phyloP scores from a whole-genome alignment of 1,284 basidiomycete genomes.

The Cutaneotrichosporon sp. region DNA sequence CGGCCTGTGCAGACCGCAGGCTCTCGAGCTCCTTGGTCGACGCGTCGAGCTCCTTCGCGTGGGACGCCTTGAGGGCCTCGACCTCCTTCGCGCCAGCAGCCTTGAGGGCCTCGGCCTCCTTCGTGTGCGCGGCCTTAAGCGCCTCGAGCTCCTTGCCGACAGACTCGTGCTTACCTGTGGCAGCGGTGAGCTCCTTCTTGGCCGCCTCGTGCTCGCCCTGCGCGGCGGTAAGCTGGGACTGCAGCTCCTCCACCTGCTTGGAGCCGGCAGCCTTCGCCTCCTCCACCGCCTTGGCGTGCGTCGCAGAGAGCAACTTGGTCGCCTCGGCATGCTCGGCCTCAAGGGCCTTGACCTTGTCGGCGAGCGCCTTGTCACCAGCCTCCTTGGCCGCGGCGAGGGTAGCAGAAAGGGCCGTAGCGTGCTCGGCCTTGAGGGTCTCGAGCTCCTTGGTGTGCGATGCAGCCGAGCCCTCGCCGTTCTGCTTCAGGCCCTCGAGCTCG shows the following conservation, averaged over 20 bases:
- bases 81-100: not conserved
- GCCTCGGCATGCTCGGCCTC: conserved; percentile 28
- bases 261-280: conserved; percentile 14
- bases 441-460: conserved; percentile 20
- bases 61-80: not conserved
- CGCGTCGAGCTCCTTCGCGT: not conserved
- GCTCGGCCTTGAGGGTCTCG: conserved; percentile 9
- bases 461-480: conserved; percentile 13
- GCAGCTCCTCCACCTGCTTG: conserved; percentile 26
- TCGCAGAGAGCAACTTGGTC: conserved; percentile 4
- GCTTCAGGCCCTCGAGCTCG: conserved; percentile 25
- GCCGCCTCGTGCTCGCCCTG: conserved; percentile 3
- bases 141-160: not conserved
- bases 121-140: not conserved
- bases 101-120: not conserved
- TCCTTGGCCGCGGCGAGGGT: conserved; percentile 23
- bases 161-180: conserved; percentile 5
- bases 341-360: conserved; percentile 31
- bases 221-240: conserved; percentile 26
- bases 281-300: conserved; percentile 18
- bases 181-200: not conserved
- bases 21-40: not conserved
- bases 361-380: conserved; percentile 25
- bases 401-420: conserved; percentile 19
- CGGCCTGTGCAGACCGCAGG: not conserved